Conservation (phyloP, 2,329 filamentous ascomycete species). For the Stachybotrys echinatus region DNA sequence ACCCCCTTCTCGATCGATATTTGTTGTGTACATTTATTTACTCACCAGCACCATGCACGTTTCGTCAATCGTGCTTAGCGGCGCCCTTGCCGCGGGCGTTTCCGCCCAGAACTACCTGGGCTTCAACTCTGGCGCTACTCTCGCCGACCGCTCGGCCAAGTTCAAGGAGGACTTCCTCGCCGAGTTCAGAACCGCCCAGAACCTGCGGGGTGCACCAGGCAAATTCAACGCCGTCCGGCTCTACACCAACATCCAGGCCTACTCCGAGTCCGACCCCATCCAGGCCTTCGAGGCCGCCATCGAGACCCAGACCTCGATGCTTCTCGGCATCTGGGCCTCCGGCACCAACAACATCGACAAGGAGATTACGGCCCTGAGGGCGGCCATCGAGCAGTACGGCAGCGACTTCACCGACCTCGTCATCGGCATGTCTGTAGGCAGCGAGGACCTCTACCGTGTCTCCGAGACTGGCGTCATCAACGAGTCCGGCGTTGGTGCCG, state of each 20-base stretch:
- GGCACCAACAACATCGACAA: conserved; percentile 48
- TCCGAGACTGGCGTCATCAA: conserved; percentile 57
- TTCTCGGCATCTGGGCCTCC: conserved; percentile 61
- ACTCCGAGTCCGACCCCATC: conserved; percentile 69
- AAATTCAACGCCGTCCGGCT: conserved; percentile 55
- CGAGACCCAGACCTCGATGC: conserved; percentile 52
- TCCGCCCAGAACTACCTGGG: conserved; percentile 44
- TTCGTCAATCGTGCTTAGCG: conserved; percentile 29
- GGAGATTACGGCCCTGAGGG: conserved; percentile 56
- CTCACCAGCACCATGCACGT: conserved; percentile 37
- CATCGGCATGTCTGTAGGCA: conserved; percentile 60
- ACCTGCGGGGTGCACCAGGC: conserved; percentile 36
- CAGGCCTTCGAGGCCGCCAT: conserved; percentile 72
- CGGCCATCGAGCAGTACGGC: conserved; percentile 50
- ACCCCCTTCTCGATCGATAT: too few species aligned
- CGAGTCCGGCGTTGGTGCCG: conserved; percentile 54
- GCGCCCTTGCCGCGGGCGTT: conserved; percentile 32
- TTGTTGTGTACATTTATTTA: too few species aligned
- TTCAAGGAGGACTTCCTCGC: conserved; percentile 43
- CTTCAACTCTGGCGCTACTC: conserved; percentile 47
- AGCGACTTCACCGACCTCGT: conserved; percentile 48
- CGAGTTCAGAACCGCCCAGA: conserved; percentile 37
- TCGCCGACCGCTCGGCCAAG: conserved; percentile 43
- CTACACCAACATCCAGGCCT: conserved; percentile 63
- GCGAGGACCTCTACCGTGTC: conserved; percentile 62